Base-by-base conservation (phyloP, 345 rosid species). In the Melaleuca quinquenervia region DNA sequence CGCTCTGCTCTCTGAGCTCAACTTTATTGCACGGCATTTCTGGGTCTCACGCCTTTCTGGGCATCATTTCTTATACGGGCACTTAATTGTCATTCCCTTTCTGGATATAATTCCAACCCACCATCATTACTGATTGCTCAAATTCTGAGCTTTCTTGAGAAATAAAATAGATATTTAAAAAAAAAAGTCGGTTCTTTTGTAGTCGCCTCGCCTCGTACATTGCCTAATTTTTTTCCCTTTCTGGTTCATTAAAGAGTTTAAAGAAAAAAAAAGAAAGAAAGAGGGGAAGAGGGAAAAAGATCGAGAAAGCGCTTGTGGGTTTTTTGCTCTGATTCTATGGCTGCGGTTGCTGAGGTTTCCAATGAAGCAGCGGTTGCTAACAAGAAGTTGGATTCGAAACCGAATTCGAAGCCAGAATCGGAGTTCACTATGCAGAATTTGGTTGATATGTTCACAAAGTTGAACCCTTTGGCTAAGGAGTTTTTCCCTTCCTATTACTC, bases 401-500 rank as follows among this genome's bases (percentile, higher is more conserved):
- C 87, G 51, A 92, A 88, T 21, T 64, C 87, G 14, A 80, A 91
- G 87, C 86, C 94, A 52, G 90, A 92, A 87, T 90, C 95, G 6
- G 93, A 94, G 91, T 89, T 94, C 90, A 93, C 84, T 83, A 92
- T 96, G 87, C 88, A 94, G 85, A 93, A 92, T 83, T 94, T 96
- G 86, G 97, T 96, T 85, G 96, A 94, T 6, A 94, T 94, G 90
- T 92, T 96, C 91, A 94, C 96, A 85, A 96, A 94, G 90, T 89
- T 96, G 92, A 96, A 96, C 89, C 98, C 98, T 89, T 87, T 86
- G 89, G 98, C 98, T 3, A 94, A 96, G 86, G 98, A 96, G 87
- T 96, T 96, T 87, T 84, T 96, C 84, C 98, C 98, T 85, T 94
- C 97, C 50, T 90, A 91, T 84, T 88, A 88, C 84, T 86, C 85